Conservation (phyloP, 73 alveolate species). For the Stentor roeselii region DNA sequence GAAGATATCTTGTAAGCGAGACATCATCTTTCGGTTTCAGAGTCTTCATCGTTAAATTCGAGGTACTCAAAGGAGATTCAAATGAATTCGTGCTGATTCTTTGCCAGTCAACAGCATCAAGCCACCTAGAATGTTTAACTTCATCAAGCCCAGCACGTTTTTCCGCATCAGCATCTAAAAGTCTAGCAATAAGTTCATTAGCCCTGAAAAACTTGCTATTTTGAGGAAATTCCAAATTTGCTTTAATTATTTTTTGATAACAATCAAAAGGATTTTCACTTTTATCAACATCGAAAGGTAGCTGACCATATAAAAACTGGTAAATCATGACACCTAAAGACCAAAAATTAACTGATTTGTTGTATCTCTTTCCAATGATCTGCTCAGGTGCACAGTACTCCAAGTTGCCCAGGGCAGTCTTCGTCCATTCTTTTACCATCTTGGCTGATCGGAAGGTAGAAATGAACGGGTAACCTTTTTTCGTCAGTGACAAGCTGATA, state of each 20-base stretch:
- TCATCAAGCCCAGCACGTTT: not conserved
- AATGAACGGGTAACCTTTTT: not conserved
- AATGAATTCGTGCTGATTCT: not conserved
- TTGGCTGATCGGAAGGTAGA: not conserved
- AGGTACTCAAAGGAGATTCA: not conserved
- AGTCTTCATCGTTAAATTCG: not conserved
- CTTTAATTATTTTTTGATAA: not conserved
- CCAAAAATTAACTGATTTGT: not conserved
- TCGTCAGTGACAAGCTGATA: not conserved
- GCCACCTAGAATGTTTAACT: not conserved
- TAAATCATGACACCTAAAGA: not conserved
- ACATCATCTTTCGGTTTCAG: not conserved
- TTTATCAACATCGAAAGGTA: not conserved
- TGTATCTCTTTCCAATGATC: not conserved
- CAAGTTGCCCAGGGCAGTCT: not conserved
- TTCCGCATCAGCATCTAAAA: not conserved
- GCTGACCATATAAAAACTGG: not conserved
- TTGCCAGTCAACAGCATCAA: slow-evolving; percentile 1
- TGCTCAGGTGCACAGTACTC: not conserved
- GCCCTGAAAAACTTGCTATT: not conserved
- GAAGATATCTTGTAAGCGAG: not conserved
- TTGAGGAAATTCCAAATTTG: not conserved
- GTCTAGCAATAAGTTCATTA: not conserved
- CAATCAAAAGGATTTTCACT: not conserved
- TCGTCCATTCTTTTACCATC: not conserved